A percentile compares a stretch with the other conserved stretches of the same genome.
Evolutionary conservation across 306 rosid species (phyloP).

Genomic region (Inga laurina): DNA sequence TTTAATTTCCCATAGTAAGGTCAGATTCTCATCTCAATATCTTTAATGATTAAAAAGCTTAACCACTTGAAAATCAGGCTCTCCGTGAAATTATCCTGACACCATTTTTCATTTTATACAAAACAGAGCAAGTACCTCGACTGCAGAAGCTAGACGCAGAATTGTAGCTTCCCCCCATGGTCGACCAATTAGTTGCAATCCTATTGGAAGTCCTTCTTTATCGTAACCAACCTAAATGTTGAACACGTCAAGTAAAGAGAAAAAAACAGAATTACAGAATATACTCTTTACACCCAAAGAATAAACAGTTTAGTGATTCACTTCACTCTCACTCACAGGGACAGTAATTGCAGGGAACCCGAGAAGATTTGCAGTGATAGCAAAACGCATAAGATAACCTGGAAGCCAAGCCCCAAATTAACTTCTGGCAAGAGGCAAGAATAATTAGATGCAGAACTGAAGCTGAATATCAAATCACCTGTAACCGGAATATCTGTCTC

Average conservation of each 20-base stretch:
- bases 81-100: background rate
- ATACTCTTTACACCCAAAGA: conserved; percentile 4
- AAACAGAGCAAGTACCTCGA: conserved; percentile 61
- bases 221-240: conserved; percentile 53
- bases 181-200: conserved; percentile 88
- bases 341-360: conserved; percentile 94
- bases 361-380: conserved; percentile 69
- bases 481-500: conserved; percentile 79
- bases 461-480: conserved; percentile 51
- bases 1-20: background rate
- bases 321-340: conserved; percentile 66
- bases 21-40: background rate
- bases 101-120: background rate
- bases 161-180: conserved; percentile 96
- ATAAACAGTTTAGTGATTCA: conserved; percentile 1
- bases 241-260: background rate
- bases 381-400: conserved; percentile 87
- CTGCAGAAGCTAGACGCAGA: conserved; percentile 78
- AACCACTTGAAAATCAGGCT: background rate
- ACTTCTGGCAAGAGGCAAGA: conserved; percentile 19
- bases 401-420: conserved; percentile 30
- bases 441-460: conserved; percentile 15
- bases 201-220: conserved; percentile 88
- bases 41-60: background rate
- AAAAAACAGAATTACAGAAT: background rate